Percentiles rank a stretch among this genome's conserved stretches.
Conservation (phyloP, 2,329 filamentous ascomycete species). For the Fusarium concolor region DNA sequence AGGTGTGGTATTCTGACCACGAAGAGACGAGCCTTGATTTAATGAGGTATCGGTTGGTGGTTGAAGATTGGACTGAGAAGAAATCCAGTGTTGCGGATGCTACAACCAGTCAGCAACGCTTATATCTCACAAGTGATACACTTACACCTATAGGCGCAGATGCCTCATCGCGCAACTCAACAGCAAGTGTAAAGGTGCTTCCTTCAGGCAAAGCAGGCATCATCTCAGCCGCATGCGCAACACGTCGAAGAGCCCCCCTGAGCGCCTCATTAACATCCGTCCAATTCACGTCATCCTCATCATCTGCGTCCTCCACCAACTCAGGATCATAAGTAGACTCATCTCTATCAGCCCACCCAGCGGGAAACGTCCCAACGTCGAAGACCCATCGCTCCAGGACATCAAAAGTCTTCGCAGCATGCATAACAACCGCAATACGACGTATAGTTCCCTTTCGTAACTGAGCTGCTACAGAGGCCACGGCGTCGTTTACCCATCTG, state of each 20-base stretch:
- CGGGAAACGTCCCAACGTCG: slow-evolving; percentile 65
- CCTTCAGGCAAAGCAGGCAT: slow-evolving; percentile 69
- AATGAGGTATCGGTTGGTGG: slow-evolving; percentile 48
- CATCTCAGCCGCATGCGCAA: slow-evolving; percentile 69
- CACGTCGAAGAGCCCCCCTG: slow-evolving; percentile 71
- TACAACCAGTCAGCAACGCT: slow-evolving; percentile 42
- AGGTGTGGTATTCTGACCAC: slow-evolving; percentile 59
- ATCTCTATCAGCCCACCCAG: slow-evolving; percentile 40
- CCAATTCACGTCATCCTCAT: slow-evolving; percentile 57
- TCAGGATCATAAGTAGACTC: slow-evolving; percentile 44
- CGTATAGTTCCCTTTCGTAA: slow-evolving; percentile 68
- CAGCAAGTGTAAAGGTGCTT: slow-evolving; percentile 80
- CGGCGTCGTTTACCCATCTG: slow-evolving; percentile 85
- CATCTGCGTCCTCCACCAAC: slow-evolving; percentile 21
- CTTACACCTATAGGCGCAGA: slow-evolving; percentile 69
- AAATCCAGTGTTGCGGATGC: slow-evolving; percentile 72
- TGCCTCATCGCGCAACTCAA: slow-evolving; percentile 74
- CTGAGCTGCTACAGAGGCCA: slow-evolving; percentile 77
- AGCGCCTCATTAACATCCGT: slow-evolving; percentile 78
- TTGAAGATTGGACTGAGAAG: slow-evolving; percentile 62
- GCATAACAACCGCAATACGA: slow-evolving; percentile 62
- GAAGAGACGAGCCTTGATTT: slow-evolving; percentile 47
- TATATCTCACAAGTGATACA: slow-evolving; percentile 31
- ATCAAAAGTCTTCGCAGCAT: slow-evolving; percentile 51
- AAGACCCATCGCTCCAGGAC: slow-evolving; percentile 73